These are phyloP conservation scores for Fusarium compactum DNA, from an alignment of 2,329 filamentous ascomycete species.

Conservation along the genomic window DNA sequence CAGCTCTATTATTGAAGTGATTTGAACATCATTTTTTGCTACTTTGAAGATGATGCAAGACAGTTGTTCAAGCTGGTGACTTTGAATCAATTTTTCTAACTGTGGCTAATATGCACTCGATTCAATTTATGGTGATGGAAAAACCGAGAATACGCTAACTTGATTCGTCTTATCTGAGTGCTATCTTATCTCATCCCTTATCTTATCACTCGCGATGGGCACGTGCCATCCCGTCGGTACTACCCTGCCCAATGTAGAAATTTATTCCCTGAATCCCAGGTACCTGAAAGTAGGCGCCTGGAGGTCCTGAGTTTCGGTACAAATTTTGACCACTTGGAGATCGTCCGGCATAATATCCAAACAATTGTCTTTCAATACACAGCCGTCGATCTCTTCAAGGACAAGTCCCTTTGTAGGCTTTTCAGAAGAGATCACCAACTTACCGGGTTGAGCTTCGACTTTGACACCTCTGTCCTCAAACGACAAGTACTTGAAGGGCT, in stretches of 20 bases:
- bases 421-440: slow-evolving; percentile 52
- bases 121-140: too few relatives aligned
- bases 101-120: too few relatives aligned
- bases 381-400: slow-evolving; percentile 60
- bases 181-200: not conserved
- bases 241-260: not conserved
- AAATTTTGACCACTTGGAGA: not conserved
- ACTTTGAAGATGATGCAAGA: not conserved
- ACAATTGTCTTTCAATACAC: slow-evolving; percentile 67
- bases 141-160: too few relatives aligned
- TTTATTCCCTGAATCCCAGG: not conserved
- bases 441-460: slow-evolving; percentile 48
- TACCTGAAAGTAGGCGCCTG: not conserved
- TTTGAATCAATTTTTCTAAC: too few relatives aligned
- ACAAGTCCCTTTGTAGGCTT: slow-evolving; percentile 68
- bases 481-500: slow-evolving; percentile 71
- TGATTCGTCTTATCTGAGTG: accelerated
- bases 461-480: slow-evolving; percentile 57
- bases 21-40: accelerated
- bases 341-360: slow-evolving; percentile 68
- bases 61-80: too few relatives aligned
- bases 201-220: not conserved
- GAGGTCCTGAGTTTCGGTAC: not conserved
- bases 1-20: accelerated
- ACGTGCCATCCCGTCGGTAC: not conserved